phyloP scores from a whole-genome alignment of 108 stramenopile species.

The Cafeteria roenbergensis region DNA sequence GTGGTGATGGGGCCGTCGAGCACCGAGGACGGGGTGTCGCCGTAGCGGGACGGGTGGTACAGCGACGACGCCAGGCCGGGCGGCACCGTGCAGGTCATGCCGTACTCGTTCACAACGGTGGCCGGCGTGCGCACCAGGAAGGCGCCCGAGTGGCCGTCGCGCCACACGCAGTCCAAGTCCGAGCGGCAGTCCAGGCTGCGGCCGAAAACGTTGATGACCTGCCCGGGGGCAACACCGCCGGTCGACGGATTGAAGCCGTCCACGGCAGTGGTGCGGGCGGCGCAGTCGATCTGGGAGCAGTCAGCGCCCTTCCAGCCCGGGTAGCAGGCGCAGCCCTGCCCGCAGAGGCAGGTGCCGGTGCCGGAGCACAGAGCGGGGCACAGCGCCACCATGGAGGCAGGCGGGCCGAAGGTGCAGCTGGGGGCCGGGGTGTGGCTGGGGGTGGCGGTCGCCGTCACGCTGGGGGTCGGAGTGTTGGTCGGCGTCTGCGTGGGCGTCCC shows the following conservation, averaged over 20 bases:
- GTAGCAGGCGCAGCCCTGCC: neutral
- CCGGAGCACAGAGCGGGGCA: neutral
- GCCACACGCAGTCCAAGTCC: neutral
- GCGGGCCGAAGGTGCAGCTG: too few species aligned
- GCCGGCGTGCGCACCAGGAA: neutral
- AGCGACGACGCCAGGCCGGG: neutral
- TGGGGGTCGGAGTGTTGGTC: neutral
- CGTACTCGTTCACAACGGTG: neutral
- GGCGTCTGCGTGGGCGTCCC: neutral
- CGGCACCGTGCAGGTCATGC: neutral
- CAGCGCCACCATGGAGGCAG: neutral
- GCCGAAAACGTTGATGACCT: neutral
- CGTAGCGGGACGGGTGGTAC: too few species aligned
- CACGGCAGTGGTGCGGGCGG: neutral
- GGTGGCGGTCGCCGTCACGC: too few species aligned
- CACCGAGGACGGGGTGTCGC: too few species aligned
- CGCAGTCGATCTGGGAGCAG: neutral
- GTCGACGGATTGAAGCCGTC: neutral
- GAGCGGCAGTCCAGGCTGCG: neutral
- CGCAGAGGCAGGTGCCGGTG: neutral
- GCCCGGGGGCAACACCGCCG: neutral
- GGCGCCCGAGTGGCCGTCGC: neutral
- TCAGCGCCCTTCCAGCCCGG: neutral
- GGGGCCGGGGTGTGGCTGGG: too few species aligned
- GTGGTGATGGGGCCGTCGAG: too few species aligned